Base-by-base conservation (phyloP, 768 basidiomycete species). In the Suillus discolor region DNA sequence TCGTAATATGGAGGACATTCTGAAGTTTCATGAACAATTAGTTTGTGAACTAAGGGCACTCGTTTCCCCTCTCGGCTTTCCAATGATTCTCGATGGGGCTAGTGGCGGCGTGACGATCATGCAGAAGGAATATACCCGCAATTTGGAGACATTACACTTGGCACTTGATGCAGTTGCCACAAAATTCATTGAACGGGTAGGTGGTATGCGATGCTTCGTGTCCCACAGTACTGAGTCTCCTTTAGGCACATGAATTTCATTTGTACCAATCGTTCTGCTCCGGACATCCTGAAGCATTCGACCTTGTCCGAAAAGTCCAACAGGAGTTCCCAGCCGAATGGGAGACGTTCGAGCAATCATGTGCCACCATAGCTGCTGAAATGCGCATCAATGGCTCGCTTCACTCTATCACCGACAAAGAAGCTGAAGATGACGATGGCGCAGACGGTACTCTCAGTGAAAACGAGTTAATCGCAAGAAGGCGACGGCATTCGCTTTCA, bases 191-290 rank as follows among this genome's bases (percentile, higher is more conserved):
- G 81, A 84, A 44, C 83, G 88, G 77, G 89, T 89, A 69, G 38
- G 76, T 65, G 6, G 11, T 44, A 47, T 28, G 4, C 28, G 57
- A 63, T 20, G 62, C n/a, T 65, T 6, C 59, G 28, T 23, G 8
- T 11, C 25, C 61, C 31, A 41, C 42, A 47, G 38, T 62, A 67
- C 41, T 71, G 15, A 45, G 11, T 63, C 61, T 67, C 65, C 44
- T 31, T 39, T 69, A 97, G 94, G 90, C 89, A 31, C 80, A 88
- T 18, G 79, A 83, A 44, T 97, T 97, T 69, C 82, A 85, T 64
- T 82, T 87, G 2, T 99, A 99, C 79, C 87, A 95, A 74, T 78
- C 84, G 15, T 98, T 95, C 72, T 99, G 97, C 73, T 87, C 93
- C 0, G 89, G 89, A 0, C 96, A 98, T 72, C 85, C 87, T 61